These are phyloP conservation scores for Epipyxis sp. DNA, from an alignment of 108 stramenopile species.

Conservation along the genomic window DNA sequence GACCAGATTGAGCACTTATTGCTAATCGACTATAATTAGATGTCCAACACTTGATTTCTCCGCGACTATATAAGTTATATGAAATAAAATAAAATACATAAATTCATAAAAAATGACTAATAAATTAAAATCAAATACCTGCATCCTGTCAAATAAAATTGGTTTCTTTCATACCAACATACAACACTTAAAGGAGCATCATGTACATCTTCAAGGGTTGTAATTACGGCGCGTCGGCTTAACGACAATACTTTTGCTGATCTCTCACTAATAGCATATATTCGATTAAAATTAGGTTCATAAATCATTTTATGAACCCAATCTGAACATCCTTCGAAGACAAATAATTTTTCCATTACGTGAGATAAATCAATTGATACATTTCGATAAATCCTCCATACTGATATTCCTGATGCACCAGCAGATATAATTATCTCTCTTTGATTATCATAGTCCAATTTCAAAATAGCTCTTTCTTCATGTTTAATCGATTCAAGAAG, in stretches of 20 bases:
- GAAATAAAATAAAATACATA: not conserved
- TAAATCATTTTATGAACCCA: constrained; percentile 27
- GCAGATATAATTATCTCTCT: constrained; percentile 3
- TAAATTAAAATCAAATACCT: not conserved
- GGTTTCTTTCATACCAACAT: constrained; percentile 18
- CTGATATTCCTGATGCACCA: constrained; percentile 24
- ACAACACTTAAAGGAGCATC: not conserved
- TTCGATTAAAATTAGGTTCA: constrained; percentile 8
- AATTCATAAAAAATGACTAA: not conserved
- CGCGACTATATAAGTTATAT: not conserved
- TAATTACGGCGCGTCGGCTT: not conserved
- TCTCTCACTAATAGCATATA: not conserved
- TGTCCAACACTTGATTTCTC: constrained; percentile 32
- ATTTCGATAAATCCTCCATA: constrained; percentile 23
- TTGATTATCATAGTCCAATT: constrained; percentile 10
- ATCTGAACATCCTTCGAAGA: constrained; percentile 16
- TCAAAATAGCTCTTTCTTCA: constrained; percentile 29
- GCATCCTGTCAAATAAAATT: constrained; percentile 25
- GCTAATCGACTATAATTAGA: constrained; percentile 7
- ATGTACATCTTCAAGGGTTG: not conserved
- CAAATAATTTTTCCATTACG: constrained; percentile 25
- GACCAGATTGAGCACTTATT: not conserved
- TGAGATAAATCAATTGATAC: not conserved
- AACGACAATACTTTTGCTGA: not conserved
- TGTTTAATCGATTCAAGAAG: constrained; percentile 30